Conservation (phyloP, 2,329 filamentous ascomycete species). For the Xylariaceae sp. region DNA sequence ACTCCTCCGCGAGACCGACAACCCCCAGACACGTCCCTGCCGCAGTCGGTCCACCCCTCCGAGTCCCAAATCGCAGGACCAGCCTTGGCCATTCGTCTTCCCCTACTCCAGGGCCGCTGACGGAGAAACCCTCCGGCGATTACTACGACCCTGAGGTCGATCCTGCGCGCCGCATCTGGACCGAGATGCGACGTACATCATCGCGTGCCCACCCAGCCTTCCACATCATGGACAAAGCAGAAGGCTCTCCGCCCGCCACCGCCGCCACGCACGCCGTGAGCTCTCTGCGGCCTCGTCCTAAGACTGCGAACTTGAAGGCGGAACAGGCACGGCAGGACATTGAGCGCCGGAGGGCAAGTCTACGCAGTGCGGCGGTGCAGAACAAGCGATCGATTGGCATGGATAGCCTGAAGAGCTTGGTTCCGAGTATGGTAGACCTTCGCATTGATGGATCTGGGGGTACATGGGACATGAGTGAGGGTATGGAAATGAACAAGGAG, state of each 20-base stretch:
- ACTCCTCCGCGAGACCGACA: neutral
- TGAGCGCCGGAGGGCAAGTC: conserved; percentile 15
- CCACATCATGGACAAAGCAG: conserved; percentile 9
- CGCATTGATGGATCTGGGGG: neutral
- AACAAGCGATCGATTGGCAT: conserved; percentile 26
- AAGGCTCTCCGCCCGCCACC: conserved; percentile 8
- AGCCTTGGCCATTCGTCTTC: conserved; percentile 9
- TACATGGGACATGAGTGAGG: neutral
- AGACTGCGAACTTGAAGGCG: neutral
- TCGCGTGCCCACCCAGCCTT: conserved; percentile 13
- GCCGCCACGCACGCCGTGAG: neutral
- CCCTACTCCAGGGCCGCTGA: neutral
- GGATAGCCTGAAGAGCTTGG: conserved; percentile 25
- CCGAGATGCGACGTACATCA: conserved; percentile 23
- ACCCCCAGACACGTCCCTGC: neutral
- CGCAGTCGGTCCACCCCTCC: conserved; percentile 7
- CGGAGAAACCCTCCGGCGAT: neutral
- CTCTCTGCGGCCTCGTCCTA: neutral
- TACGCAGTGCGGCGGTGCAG: conserved; percentile 22
- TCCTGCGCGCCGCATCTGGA: conserved; percentile 26
- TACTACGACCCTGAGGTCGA: conserved; percentile 13
- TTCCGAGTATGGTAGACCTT: conserved; percentile 19
- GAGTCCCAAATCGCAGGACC: conserved; percentile 11
- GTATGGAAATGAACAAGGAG: conserved; percentile 4
- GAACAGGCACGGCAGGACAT: conserved; percentile 12